Conservation (phyloP, 192 early-diverging fungal species). For the Obelidium mucronatum region DNA sequence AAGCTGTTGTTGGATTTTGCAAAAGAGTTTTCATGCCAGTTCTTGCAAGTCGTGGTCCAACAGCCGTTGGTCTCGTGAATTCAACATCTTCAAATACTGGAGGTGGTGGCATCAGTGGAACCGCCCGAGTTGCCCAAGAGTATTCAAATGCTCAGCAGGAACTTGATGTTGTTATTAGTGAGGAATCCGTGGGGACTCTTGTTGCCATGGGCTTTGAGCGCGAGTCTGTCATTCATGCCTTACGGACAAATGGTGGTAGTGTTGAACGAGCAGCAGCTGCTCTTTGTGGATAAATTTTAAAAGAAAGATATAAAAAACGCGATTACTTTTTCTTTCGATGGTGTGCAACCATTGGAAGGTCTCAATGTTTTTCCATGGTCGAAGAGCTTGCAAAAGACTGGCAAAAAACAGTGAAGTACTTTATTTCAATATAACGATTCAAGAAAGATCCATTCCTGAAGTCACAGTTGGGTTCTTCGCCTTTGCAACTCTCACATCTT, state of each 20-base stretch:
- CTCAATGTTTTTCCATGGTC: too few species aligned
- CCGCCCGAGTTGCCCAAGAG: constrained; percentile 3
- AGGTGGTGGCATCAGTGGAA: not conserved
- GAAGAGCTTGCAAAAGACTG: not conserved
- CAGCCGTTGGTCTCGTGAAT: not conserved
- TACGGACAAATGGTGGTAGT: constrained; percentile 22
- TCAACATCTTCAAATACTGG: not conserved
- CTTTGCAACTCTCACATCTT: constrained; percentile 40
- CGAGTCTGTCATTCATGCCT: constrained; percentile 25
- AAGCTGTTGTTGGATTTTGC: constrained; percentile 1
- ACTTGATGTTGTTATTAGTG: constrained; percentile 1
- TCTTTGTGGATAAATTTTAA: constrained; percentile 7
- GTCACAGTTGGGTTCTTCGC: constrained; percentile 20
- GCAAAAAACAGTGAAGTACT: not conserved
- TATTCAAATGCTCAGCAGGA: constrained; percentile 10
- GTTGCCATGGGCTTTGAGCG: constrained; percentile 40
- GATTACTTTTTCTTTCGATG: too few species aligned
- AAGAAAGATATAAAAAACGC: not conserved
- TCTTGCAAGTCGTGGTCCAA: constrained; percentile 15
- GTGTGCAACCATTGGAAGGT: too few species aligned
- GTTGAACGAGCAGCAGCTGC: constrained; percentile 32
- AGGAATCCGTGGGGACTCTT: constrained; percentile 30
- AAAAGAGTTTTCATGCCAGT: constrained; percentile 27
- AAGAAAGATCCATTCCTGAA: constrained; percentile 24
- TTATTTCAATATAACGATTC: constrained; percentile 1